A percentile compares a stretch with the other conserved stretches of the same genome.
Conservation (phyloP, 805 yeast genomes). For the Starmerella apis region DNA sequence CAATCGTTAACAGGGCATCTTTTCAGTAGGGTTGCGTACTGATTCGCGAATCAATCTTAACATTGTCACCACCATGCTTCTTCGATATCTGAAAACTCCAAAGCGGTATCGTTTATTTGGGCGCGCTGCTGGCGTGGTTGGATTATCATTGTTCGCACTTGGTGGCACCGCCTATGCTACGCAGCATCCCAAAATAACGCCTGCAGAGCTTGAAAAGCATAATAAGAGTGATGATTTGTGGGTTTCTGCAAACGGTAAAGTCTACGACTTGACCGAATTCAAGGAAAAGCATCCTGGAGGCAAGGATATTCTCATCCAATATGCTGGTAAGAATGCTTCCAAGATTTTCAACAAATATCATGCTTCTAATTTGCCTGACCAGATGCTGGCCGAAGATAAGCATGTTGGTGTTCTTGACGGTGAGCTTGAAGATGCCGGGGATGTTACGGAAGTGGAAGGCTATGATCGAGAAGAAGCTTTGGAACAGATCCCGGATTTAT, state of each 20-base stretch:
- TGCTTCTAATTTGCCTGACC: constrained; percentile 69
- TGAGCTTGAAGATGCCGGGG: constrained; percentile 15
- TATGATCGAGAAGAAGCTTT: constrained; percentile 38
- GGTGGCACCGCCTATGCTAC: constrained; percentile 3
- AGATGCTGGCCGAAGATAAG: constrained; percentile 46
- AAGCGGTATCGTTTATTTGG: background rate
- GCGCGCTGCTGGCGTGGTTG: background rate
- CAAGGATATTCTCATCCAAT: constrained; percentile 42
- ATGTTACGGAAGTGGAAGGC: constrained; percentile 34
- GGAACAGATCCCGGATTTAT: constrained; percentile 52
- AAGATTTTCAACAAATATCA: constrained; percentile 80
- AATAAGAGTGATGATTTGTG: constrained; percentile 59
- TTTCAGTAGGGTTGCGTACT: background rate
- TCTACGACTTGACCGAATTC: constrained; percentile 64
- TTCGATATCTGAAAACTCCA: background rate
- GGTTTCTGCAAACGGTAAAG: constrained; percentile 72
- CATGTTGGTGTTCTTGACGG: constrained; percentile 27
- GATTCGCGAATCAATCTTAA: background rate
- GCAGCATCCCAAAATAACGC: constrained; percentile 2
- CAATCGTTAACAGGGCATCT: too few relatives aligned
- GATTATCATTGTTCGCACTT: background rate
- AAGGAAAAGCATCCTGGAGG: constrained; percentile 55
- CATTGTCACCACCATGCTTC: background rate
- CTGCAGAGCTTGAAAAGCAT: constrained; percentile 40
- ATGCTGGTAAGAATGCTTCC: constrained; percentile 64